Base-by-base conservation (phyloP, 305 asterid genomes). In the Andrographis paniculata region DNA sequence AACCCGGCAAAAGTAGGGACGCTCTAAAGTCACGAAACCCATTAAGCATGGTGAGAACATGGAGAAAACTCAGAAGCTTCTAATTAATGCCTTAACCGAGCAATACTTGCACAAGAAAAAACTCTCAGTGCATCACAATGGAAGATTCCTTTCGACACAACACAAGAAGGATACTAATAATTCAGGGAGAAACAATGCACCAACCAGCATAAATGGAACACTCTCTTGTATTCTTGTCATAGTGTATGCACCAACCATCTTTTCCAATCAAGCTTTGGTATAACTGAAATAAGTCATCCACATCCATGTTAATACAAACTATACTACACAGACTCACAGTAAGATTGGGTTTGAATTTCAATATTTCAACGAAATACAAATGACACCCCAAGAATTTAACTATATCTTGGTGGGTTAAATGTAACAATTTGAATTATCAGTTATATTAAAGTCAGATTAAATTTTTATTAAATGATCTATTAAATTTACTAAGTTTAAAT, bases 231-330 rank as follows among this genome's bases (percentile, higher is more conserved):
- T 67, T 64, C 67, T 88, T 88, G 14, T 88, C 94, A 15, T 67
- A 84, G 71, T 88, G 87, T 61, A 73, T 59, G 72, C 97, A 88
- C 95, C 95, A 84, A 48, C 97, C 97, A 69, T 88, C 97, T 24
- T 71, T 20, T 15, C 94, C 95, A 59, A 84, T 76, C 85, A 88
- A 49, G 76, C 87, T 79, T 46, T 72, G 71, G 59, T 63, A 88
- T 30, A 68, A 50, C 95, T 88, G 91, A 54, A 53, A 61, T 56
- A 70, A 52, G 55, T 7, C 20, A 40, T 39, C 21, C 63, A 49
- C 38, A 45, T 17, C 38, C 51, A n/a, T n/a, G n/a, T 50, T 52
- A 58, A 65, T 44, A 42, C 24, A 39, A n/a, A n/a, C n/a, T n/a
- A n/a, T n/a, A n/a, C n/a, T n/a, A n/a, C n/a, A n/a, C n/a, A n/a